Percentiles rank a stretch among this genome's conserved stretches.
These are phyloP conservation scores for Furcasterigmium sp. DNA, from an alignment of 2,329 filamentous ascomycete genomes.

Conservation along the genomic window DNA sequence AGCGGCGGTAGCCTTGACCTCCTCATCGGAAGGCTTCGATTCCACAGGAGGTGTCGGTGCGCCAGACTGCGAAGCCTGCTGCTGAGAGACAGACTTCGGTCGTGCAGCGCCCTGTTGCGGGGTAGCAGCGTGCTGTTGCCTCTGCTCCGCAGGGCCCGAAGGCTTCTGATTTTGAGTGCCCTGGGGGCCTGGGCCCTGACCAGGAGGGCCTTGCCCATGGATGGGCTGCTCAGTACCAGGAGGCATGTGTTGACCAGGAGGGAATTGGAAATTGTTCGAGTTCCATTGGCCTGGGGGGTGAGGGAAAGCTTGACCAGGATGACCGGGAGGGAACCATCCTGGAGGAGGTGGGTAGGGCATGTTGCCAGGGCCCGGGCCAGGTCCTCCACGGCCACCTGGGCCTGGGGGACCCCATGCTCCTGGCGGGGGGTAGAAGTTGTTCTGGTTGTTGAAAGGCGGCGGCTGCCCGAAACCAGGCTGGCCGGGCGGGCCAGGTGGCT, in stretches of 20 bases:
- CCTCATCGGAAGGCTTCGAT: conserved; percentile 58
- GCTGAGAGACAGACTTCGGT: conserved; percentile 8
- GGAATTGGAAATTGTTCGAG: conserved; percentile 55
- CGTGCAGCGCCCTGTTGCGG: conserved; percentile 20
- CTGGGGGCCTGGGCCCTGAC: conserved; percentile 13
- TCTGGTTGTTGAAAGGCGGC: conserved; percentile 39
- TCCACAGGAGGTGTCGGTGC: conserved; percentile 61
- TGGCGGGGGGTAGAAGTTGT: conserved; percentile 46
- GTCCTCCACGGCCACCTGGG: conserved; percentile 20
- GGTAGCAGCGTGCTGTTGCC: conserved; percentile 40
- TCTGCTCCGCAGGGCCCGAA: conserved; percentile 35
- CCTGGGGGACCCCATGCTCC: conserved; percentile 47
- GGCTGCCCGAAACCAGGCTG: conserved; percentile 35
- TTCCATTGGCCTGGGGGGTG: conserved; percentile 50
- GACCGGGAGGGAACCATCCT: conserved; percentile 69
- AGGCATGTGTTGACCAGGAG: conserved; percentile 51
- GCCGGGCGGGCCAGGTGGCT: conserved; percentile 21
- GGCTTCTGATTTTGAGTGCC: conserved; percentile 36
- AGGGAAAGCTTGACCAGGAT: conserved; percentile 70
- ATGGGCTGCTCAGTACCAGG: conserved; percentile 22
- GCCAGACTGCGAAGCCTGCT: conserved; percentile 25
- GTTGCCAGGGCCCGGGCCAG: conserved; percentile 54
- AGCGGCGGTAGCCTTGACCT: conserved; percentile 48
- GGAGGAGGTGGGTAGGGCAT: conserved; percentile 75
- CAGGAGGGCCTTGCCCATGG: conserved; percentile 16